Conservation (phyloP, 2,329 filamentous ascomycete genomes). For the Fusarium sp. region DNA sequence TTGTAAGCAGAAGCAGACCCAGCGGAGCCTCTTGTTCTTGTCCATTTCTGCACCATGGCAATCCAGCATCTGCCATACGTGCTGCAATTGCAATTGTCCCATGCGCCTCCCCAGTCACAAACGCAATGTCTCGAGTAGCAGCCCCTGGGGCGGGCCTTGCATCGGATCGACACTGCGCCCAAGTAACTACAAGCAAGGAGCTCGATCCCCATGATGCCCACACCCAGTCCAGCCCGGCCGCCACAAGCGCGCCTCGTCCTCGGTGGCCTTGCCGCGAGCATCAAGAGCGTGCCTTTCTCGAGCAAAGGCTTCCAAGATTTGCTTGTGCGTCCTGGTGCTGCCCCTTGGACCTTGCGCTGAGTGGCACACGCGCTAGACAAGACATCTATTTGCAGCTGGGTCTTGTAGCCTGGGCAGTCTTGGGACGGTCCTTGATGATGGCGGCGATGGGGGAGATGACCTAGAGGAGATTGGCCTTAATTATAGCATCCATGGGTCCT, state of each 20-base stretch:
- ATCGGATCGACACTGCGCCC: slow-evolving; percentile 41
- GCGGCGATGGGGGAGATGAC: slow-evolving; percentile 23
- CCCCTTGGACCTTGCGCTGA: slow-evolving; percentile 35
- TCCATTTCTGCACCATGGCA: not conserved
- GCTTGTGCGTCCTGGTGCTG: slow-evolving; percentile 16
- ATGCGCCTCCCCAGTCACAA: slow-evolving; percentile 1
- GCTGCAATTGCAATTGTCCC: not conserved
- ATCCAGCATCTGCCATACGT: not conserved
- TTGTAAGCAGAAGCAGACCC: not conserved
- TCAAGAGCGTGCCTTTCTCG: slow-evolving; percentile 12
- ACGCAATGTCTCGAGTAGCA: slow-evolving; percentile 24
- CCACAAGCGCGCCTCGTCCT: slow-evolving; percentile 44
- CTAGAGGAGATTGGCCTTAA: slow-evolving; percentile 21
- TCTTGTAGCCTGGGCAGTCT: slow-evolving; percentile 29
- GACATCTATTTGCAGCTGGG: slow-evolving; percentile 36
- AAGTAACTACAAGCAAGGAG: slow-evolving; percentile 11
- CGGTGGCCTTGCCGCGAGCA: slow-evolving; percentile 23
- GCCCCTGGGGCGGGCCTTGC: slow-evolving; percentile 29
- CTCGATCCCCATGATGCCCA: slow-evolving; percentile 30
- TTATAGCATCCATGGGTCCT: slow-evolving; percentile 15
- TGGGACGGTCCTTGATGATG: slow-evolving; percentile 26
- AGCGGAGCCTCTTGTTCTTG: not conserved
- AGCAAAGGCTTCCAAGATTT: not conserved
- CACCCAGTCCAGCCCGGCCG: slow-evolving; percentile 35
- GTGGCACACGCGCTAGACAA: slow-evolving; percentile 32